Evolutionary conservation across 148 eudicot species (phyloP), one percentile per base, ranked within the genome.

Genomic region (Vaccinium myrtillus): DNA sequence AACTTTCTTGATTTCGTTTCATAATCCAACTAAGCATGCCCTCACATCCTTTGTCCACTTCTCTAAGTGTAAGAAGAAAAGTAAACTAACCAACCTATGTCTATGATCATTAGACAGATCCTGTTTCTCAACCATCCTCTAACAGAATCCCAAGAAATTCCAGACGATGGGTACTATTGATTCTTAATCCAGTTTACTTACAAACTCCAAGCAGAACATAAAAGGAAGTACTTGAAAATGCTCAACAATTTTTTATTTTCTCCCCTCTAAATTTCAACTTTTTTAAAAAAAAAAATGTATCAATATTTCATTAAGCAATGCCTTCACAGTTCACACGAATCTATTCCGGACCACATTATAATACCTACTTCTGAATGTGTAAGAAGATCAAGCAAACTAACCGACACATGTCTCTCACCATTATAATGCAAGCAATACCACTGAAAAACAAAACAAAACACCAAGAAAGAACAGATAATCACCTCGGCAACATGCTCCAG

Each of bases 401-500:
- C 8, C 59, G 27, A 67, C 27, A 18, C 4, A 16, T 67, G 36
- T 27, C 39, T 1, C 49, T 55, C 27, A 48, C 21, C 18, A 23
- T 7, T 46, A 27, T 23, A 46, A 21, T 5, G 51, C 79, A 36
- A 56, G 69, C 7, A 46, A 27, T 5, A 79, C 48, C 30, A 55
- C 63, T 7, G 6, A 78, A 32, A 32, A 30, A 51, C 14, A 32
- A 32, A 36, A 56, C 9, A 16, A 78, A 78, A n/a, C 56, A 25
- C 65, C 25, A 36, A 10, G 46, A 83, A 21, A 1, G 56, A 84
- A 63, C 81, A 69, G 78, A 81, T 12, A 36, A 46, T 82, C 86
- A 97, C 98, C 98, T 94, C 84, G 21, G 94, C 90, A 86, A 97
- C 98, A 89, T 97, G 99, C 82, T 97, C 98, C 70, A 97, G 82